Base-by-base conservation (phyloP, 2,329 filamentous ascomycete genomes). In the Alternaria tenuissima region DNA sequence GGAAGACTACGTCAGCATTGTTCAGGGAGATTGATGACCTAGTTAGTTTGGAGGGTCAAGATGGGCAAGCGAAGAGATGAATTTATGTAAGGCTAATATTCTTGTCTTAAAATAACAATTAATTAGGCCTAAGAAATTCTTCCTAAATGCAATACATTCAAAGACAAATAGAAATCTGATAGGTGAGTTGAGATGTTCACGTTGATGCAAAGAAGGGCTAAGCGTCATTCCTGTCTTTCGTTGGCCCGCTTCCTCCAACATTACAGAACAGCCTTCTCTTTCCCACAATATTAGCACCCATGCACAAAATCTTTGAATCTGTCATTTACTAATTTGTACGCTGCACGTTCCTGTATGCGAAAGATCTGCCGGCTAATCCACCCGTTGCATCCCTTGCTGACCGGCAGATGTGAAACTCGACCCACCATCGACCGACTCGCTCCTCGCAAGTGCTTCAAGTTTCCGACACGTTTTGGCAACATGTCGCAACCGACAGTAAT, bases 21-120 rank as follows among this genome's bases (percentile, higher is more conserved):
- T 67, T 68, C 32, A 67, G 66, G 11, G 72, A 76, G 39, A 65
- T 77, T n/a, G 73, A 74, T 41, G 65, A 73, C 12, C 49, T 75
- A 5, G 62, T 76, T 5, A 65, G 62, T 41, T 62, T 63, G 22
- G 61, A 61, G 26, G 24, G 14, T 32, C 28, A 38, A 34, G 5
- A 9, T 26, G 44, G 22, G 9, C 5, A 39, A 8, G 9, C 39
- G 34, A 22, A 28, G 11, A 42, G 14, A 32, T 38, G 18, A 41
- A 22, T 5, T 11, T 6, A 28, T 34, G 12, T 20, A 5, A 28
- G n/a, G 18, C 14, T 7, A 24, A 22, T 14, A 18, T 3, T 24
- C 16, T 2, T 7, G 7, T 5, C 14, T n/a, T 2, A n/a, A 5
- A n/a, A 18, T 22, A 46, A 26, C 1, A 22, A 3, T 5, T 6